Base-by-base conservation (phyloP, 495 filamentous ascomycete species). In the Aspergillus haitiensis region DNA sequence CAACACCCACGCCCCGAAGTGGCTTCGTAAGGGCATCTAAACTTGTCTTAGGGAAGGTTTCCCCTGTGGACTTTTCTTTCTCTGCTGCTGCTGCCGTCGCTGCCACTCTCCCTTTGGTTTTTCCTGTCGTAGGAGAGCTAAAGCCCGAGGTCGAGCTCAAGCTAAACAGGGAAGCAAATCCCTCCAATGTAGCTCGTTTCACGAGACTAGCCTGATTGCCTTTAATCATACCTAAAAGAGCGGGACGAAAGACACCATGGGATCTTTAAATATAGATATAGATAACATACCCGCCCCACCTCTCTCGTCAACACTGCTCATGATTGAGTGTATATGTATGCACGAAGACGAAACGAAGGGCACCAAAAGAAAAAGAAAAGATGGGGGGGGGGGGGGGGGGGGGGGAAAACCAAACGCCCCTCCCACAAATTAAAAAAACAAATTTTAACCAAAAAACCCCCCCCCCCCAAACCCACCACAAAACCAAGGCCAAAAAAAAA, bases 1-100 rank as follows among this genome's bases (percentile, higher is more conserved):
- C 88, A 31, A 85, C 84, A 0, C 90, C 90, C 50, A 92, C 81
- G 44, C 89, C 90, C 15, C 80, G 73, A 37, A 93, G 72, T 7
- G 70, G 75, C 5, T 72, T 67, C 1, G 82, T 67, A 4, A 89
- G 75, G 2, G 67, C 68, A 15, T 79, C 63, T 15, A 85, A 62
- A 47, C 85, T 79, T 5, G 62, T 42, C 34, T 73, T 64, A 42
- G 73, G 76, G 61, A 84, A 85, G 11, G 15, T 9, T 37, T 39
- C 12, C 35, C 21, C 21, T 1, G 21, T 27, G 21, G 21, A 27
- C 21, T 27, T 27, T 27, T 27, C 21, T 27, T 27, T 27, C 21
- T 3, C 21, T 27, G 21, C 21, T 3, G 21, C 21, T 27, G 21
- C 21, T 27, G 21, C 21, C 3, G 21, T 3, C 3, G 21, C 21